A percentile compares a stretch with the other conserved stretches of the same genome.
Conservation (phyloP, 2,329 filamentous ascomycete genomes). For the Diaporthe helianthi region DNA sequence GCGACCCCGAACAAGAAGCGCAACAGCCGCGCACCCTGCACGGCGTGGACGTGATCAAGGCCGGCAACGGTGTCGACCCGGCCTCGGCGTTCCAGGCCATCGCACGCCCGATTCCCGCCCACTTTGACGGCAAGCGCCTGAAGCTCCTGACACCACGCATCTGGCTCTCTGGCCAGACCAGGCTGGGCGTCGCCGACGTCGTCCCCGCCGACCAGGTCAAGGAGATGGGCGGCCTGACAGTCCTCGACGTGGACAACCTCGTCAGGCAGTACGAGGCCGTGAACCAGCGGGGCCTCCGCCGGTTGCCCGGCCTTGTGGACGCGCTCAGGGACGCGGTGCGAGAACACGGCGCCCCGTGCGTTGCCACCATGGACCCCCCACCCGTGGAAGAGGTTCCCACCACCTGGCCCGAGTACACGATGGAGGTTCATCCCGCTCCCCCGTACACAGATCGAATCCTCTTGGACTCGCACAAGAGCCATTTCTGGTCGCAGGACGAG, state of each 20-base stretch:
- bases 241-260: background rate
- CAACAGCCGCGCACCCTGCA: background rate
- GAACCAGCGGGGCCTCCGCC: background rate
- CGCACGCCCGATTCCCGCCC: no score
- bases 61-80: background rate
- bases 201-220: background rate
- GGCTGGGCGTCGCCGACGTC: background rate
- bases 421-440: background rate
- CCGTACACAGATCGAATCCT: background rate
- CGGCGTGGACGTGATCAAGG: background rate
- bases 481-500: background rate
- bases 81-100: background rate
- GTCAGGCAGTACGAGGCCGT: background rate
- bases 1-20: fast-evolving
- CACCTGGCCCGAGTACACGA: no score
- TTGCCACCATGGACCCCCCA: background rate
- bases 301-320: background rate
- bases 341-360: background rate
- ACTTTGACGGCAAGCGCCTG: background rate
- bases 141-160: background rate
- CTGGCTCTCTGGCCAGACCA: background rate
- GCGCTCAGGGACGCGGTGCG: background rate
- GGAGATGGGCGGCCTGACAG: background rate
- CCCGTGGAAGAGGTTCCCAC: no score
- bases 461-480: background rate